Conservation (phyloP, 2,329 filamentous ascomycete species). For the Aureobasidium sp. region DNA sequence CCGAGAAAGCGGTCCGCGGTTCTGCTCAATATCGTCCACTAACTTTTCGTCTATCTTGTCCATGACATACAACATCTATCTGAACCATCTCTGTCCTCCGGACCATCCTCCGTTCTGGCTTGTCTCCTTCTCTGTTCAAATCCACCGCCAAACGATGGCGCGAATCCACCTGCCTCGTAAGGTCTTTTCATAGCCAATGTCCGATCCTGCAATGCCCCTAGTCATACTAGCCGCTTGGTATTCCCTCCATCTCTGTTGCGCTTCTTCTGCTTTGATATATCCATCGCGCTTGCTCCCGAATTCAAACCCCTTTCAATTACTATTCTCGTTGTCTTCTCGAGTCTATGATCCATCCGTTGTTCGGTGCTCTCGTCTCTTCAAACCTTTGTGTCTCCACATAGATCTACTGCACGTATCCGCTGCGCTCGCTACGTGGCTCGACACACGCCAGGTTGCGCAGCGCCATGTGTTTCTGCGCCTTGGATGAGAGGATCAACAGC, state of each 20-base stretch:
- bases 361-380: neutral
- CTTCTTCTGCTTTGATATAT: constrained; percentile 1
- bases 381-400: neutral
- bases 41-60: neutral
- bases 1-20: constrained; percentile 10
- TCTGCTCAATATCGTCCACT: neutral
- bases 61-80: neutral
- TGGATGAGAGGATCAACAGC: neutral
- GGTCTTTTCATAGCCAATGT: constrained; percentile 4
- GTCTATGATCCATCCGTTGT: neutral
- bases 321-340: neutral
- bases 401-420: constrained; percentile 14
- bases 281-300: neutral
- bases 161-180: constrained; percentile 10
- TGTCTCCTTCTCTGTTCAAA: neutral
- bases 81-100: neutral
- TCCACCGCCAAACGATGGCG: too few relatives aligned
- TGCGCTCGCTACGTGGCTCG: constrained; percentile 8
- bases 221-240: neutral
- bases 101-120: neutral
- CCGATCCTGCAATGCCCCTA: constrained; percentile 5
- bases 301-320: neutral
- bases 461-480: constrained; percentile 7
- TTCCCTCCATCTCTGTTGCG: constrained; percentile 3
- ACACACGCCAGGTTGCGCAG: constrained; percentile 9